Evolutionary conservation across 768 basidiomycete species (phyloP), one percentile per base, ranked within the genome.

Genomic region (Tricholoma saponaceum): DNA sequence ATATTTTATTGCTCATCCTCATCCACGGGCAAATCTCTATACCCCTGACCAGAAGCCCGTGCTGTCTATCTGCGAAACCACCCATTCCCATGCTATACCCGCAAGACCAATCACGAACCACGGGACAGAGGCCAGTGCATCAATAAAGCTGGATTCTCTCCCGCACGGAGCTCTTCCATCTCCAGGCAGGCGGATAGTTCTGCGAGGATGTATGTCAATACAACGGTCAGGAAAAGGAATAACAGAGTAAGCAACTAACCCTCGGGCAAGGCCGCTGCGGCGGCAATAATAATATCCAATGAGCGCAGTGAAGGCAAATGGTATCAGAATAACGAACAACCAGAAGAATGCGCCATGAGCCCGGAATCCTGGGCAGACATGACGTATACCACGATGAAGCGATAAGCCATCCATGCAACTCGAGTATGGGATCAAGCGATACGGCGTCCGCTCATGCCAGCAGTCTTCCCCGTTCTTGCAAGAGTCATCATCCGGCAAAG

Each of bases 391-490:
- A 37, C 78, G 84, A 69, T 99, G 93, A 12, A 81, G 85, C n/a
- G 90, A 81, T 1, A 72, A 61, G 4, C 95, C 96, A 5, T 85
- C 95, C 54, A 86, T 83, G 69, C 97, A 99, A 20, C 78, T 83
- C 33, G 95, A 96, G 70, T 89, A 90, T 0, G 90, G 90, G 50
- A 98, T 91, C 72, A 92, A 87, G 52, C 95, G 90, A 68, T 96
- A 96, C 5, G 87, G 75, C 0, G 96, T 98, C 25, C 94, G 86
- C 53, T 93, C 94, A 68, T 95, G 98, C 97, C 97, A 99, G 69
- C 79, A 92, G 3, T 88, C 84, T 46, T 85, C 85, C 18, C 77
- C 81, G 54, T 72, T 71, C 20, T 72, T 75, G 65, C 91, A 94
- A 4, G 81, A 77, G 26, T 81, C 80, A 37, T 95, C 91, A 25